A percentile compares a stretch with the other conserved stretches of the same genome.
Evolutionary conservation across 768 basidiomycete species (phyloP).

Genomic region (Amanita polypyramis): DNA sequence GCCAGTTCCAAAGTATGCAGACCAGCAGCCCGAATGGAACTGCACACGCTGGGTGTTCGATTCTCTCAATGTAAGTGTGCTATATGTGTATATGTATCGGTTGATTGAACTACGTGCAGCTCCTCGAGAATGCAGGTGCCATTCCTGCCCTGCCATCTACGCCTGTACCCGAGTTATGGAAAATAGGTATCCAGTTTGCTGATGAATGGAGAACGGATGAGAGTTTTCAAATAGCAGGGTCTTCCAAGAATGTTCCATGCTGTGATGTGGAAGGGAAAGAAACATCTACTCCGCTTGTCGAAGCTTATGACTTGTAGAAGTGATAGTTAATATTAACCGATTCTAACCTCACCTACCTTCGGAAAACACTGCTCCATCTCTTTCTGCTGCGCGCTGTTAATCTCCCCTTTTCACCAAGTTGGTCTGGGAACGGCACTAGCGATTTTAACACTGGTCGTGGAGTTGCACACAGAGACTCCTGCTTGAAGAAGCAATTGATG

Average conservation of each 20-base stretch:
- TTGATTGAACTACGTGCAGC: not conserved
- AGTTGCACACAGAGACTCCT: no score
- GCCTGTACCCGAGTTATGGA: not conserved
- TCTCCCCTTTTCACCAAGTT: no score
- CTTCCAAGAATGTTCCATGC: not conserved
- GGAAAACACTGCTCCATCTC: no score
- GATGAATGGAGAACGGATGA: not conserved
- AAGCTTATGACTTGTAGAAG: no score
- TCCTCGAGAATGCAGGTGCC: not conserved
- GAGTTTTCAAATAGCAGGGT: not conserved
- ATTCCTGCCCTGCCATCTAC: not conserved
- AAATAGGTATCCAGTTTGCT: not conserved
- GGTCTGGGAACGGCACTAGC: no score
- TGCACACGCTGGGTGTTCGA: not conserved
- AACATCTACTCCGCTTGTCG: not conserved
- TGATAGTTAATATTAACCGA: no score
- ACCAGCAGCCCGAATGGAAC: not conserved
- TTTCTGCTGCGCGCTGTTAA: no score
- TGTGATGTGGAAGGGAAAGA: slow-evolving; percentile 3
- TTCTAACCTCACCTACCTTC: no score
- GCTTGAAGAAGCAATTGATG: no score
- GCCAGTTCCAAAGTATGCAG: not conserved
- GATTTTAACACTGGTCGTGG: no score
- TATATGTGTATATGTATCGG: not conserved
- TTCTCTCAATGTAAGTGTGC: not conserved